Base-by-base conservation (phyloP, 2,329 filamentous ascomycete species). In the Aspergillus ruber region DNA sequence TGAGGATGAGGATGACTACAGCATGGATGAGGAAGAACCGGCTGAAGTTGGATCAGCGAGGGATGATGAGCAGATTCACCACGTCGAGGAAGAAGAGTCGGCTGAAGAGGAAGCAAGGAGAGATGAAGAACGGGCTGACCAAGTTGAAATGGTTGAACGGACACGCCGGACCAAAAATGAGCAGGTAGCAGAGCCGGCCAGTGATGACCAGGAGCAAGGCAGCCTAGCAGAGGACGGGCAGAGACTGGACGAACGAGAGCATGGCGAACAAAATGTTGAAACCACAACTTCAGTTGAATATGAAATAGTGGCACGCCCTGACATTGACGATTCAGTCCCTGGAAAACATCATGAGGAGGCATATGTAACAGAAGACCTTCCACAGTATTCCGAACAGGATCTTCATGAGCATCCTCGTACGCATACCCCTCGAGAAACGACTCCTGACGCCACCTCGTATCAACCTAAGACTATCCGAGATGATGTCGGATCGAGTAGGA, bases 211-310 rank as follows among this genome's bases (percentile, higher is more conserved):
- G 6, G 21, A 41, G 17, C 38, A 41, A 23, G 21, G 38, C 38
- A 23, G 38, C 12, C 18, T 13, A 41, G 38, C n/a, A 20, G 38
- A 41, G 33, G 45, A 46, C 12, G 42, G 49, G 40, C 33, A 20
- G 3, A 39, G 45, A 1, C 32, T 42, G 8, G 20, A 43, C 27
- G 43, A 29, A n/a, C n/a, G 40, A 23, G 36, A 51, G 20, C 47
- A 49, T 9, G 23, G 23, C 9, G 50, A 57, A 9, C 32, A 51
- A 15, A 44, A 49, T 6, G 27, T 21, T 10, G 51, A 56, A 12
- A 40, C 25, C 8, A 27, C 33, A 23, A 21, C 15, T 40, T 12
- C 15, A 5, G 12, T 20, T 6, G 20, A 44, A 20, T 20, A 51
- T 36, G 54, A 50, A 6, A 40, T 42, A 45, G 45, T 51, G n/a